Conservation (phyloP, 1,139 yeast species). For the Eremothecium cymbalariae region DNA sequence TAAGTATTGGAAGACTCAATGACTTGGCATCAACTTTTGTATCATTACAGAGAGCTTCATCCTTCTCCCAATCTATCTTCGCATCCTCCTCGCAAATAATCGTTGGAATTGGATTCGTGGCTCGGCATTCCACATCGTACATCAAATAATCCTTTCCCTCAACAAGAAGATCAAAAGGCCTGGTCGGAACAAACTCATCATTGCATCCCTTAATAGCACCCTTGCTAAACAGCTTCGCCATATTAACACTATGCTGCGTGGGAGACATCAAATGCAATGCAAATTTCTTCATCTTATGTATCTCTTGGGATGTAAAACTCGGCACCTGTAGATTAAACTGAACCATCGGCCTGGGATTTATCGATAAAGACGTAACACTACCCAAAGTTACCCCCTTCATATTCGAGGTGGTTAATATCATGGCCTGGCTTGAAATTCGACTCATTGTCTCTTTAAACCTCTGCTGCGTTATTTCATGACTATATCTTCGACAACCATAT, state of each 20-base stretch:
- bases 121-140: conserved; percentile 15
- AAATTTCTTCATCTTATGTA: conserved; percentile 48
- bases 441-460: conserved; percentile 35
- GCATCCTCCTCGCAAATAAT: neutral
- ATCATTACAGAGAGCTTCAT: too few species aligned
- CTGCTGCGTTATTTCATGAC: conserved; percentile 18
- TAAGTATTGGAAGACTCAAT: conserved; percentile 48
- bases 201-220: conserved; percentile 35
- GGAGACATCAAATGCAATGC: conserved; percentile 77
- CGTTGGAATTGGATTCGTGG: neutral
- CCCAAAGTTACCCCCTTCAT: conserved; percentile 68
- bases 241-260: conserved; percentile 39
- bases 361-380: conserved; percentile 69
- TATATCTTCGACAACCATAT: too few species aligned
- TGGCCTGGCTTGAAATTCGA: conserved; percentile 35
- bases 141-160: conserved; percentile 27
- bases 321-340: conserved; percentile 82
- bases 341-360: conserved; percentile 62
- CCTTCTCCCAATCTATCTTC: too few species aligned
- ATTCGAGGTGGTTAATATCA: conserved; percentile 34
- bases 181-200: conserved; percentile 23
- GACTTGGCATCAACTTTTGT: conserved; percentile 13
- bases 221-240: conserved; percentile 55
- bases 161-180: conserved; percentile 39
- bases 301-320: conserved; percentile 59